A percentile compares a stretch with the other conserved stretches of the same genome.
Conservation (phyloP, 2,329 filamentous ascomycete species). For the Hypoxylon sp. region DNA sequence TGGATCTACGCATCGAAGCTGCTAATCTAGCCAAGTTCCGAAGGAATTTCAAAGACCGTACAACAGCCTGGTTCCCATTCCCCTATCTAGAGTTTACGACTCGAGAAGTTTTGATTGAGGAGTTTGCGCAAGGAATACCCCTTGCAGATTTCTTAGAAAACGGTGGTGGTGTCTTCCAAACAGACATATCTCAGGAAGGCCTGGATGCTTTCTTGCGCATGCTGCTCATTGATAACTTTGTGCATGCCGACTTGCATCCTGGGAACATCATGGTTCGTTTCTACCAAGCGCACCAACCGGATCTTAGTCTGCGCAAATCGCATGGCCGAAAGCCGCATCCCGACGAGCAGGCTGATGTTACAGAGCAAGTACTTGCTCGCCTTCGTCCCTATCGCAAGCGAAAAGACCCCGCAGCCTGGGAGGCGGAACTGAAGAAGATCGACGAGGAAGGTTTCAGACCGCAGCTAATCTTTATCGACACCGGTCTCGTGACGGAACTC, state of each 20-base stretch:
- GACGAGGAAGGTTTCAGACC: conserved; percentile 90
- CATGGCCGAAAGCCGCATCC: conserved; percentile 46
- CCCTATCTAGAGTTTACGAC: conserved; percentile 94
- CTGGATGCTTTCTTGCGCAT: conserved; percentile 96
- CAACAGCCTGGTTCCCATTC: conserved; percentile 96
- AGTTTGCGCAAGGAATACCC: conserved; percentile 95
- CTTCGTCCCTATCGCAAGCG: conserved; percentile 76
- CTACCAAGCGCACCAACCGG: conserved; percentile 82
- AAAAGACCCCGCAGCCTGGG: conserved; percentile 77
- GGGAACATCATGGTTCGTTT: conserved; percentile 99
- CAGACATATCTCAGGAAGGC: conserved; percentile 94
- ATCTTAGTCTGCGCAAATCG: conserved; percentile 64
- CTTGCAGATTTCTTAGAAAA: conserved; percentile 90
- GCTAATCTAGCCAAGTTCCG: conserved; percentile 91
- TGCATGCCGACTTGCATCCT: conserved; percentile 95
- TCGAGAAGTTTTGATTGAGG: conserved; percentile 90
- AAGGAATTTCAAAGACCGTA: conserved; percentile 87
- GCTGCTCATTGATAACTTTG: conserved; percentile 96
- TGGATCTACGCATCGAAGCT: conserved; percentile 94
- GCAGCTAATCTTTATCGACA: conserved; percentile 97
- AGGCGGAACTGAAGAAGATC: conserved; percentile 77
- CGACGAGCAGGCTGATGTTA: conserved; percentile 72
- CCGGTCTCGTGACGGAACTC: conserved; percentile 92
- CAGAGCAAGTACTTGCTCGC: conserved; percentile 84
- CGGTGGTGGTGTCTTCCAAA: conserved; percentile 91